Evolutionary conservation across 2,329 filamentous ascomycete species (phyloP).

Genomic region (Cercospora sojina): DNA sequence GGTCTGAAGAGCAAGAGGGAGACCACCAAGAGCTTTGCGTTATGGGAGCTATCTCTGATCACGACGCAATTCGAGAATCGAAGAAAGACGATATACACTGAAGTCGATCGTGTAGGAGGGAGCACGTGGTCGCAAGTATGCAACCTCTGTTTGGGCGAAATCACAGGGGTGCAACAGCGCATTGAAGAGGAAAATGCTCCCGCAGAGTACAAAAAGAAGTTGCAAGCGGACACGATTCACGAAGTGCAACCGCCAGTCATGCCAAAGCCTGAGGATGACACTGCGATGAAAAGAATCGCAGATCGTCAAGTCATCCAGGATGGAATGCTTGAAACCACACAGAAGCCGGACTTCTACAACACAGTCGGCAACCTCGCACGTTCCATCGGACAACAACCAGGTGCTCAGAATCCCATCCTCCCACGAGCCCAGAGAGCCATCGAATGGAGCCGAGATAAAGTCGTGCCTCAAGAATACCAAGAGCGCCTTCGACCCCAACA

Average conservation of each 20-base stretch:
- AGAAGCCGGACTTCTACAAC: constrained; percentile 27
- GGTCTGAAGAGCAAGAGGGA: constrained; percentile 82
- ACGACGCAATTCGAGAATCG: constrained; percentile 71
- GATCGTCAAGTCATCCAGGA: constrained; percentile 29
- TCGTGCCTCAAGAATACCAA: constrained; percentile 49
- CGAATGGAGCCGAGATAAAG: constrained; percentile 26
- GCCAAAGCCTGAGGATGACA: constrained; percentile 30
- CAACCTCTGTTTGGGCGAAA: constrained; percentile 64
- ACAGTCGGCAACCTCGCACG: constrained; percentile 48
- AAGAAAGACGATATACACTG: constrained; percentile 77
- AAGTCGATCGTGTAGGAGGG: constrained; percentile 77
- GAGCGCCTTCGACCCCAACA: constrained; percentile 51
- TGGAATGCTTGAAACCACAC: constrained; percentile 28
- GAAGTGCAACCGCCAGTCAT: constrained; percentile 25
- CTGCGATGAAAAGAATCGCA: constrained; percentile 33
- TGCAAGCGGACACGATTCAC: constrained; percentile 21
- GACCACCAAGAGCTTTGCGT: constrained; percentile 76
- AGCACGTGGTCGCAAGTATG: constrained; percentile 80
- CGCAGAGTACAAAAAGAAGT: constrained; percentile 20
- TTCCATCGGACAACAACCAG: constrained; percentile 49
- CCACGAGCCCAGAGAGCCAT: constrained; percentile 40
- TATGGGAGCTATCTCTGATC: constrained; percentile 87
- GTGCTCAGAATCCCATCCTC: constrained; percentile 40
- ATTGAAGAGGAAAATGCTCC: constrained; percentile 54
- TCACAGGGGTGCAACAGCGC: constrained; percentile 66